These are phyloP conservation scores for Porphyrellus cyaneotinctus DNA, from an alignment of 768 basidiomycete genomes.

Conservation along the genomic window DNA sequence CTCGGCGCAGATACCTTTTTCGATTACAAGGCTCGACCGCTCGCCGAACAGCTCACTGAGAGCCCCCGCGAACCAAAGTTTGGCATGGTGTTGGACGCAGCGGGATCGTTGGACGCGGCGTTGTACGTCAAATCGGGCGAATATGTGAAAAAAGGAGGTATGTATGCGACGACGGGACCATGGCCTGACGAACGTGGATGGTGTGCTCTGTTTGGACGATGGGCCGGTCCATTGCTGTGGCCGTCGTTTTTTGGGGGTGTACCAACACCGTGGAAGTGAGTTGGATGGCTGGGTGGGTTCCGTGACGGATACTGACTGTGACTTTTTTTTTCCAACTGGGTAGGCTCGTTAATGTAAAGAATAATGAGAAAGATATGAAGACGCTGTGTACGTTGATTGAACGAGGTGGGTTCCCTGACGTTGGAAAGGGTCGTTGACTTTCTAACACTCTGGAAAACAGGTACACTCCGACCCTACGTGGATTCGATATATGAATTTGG, in stretches of 20 bases:
- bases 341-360: slow-evolving; percentile 29
- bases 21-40: slow-evolving; percentile 54
- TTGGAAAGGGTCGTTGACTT: too few relatives aligned
- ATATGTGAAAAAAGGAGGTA: slow-evolving; percentile 50
- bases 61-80: slow-evolving; percentile 49
- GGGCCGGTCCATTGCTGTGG: slow-evolving; percentile 5
- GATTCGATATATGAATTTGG: slow-evolving; percentile 59
- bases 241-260: slow-evolving; percentile 55
- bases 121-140: slow-evolving; percentile 48
- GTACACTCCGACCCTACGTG: slow-evolving; percentile 40
- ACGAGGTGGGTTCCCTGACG: slow-evolving; percentile 34
- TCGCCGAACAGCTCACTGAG: slow-evolving; percentile 43
- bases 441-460: slow-evolving; percentile 27
- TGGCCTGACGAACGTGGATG: slow-evolving; percentile 30
- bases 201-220: slow-evolving; percentile 4
- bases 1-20: slow-evolving; percentile 69
- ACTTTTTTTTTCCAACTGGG: too few relatives aligned
- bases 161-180: slow-evolving; percentile 53
- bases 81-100: slow-evolving; percentile 58
- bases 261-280: slow-evolving; percentile 45
- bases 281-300: not conserved
- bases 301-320: not conserved
- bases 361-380: slow-evolving; percentile 35
- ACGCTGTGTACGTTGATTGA: slow-evolving; percentile 36
- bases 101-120: slow-evolving; percentile 43